phyloP scores from a whole-genome alignment of 352 stramenopile genomes.

The Pythium sp. region DNA sequence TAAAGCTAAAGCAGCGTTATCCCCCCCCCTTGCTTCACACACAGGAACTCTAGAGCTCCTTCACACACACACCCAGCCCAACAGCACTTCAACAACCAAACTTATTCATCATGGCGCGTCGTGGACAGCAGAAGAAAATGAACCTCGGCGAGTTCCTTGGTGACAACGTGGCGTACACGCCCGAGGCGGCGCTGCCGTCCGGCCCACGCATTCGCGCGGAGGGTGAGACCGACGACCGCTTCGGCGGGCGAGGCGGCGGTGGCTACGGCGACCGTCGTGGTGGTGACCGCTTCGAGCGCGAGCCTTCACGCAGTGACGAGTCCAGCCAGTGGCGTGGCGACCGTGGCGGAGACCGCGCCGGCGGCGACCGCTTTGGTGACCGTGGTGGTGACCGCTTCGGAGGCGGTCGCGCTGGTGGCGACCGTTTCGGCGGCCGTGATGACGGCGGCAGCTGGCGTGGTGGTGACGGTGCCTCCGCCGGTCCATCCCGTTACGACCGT shows the following conservation, averaged over 20 bases:
- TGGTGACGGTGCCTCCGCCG: conserved; percentile 23
- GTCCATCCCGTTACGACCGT: conserved; percentile 66
- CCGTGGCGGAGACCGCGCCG: conserved; percentile 27
- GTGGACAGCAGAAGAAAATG: conserved; percentile 56
- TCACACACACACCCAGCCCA: not conserved
- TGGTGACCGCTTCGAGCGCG: conserved; percentile 31
- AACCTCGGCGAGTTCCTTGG: conserved; percentile 71
- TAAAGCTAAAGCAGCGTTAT: not conserved
- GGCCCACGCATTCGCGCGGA: conserved; percentile 44
- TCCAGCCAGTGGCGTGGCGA: conserved; percentile 56
- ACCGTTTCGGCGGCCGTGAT: conserved; percentile 21
- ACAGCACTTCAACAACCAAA: not conserved
- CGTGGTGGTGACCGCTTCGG: conserved; percentile 11
- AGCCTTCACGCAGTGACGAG: conserved; percentile 41
- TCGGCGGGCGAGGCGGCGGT: conserved; percentile 30
- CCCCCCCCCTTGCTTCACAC: not conserved
- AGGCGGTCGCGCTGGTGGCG: conserved; percentile 21
- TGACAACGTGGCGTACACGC: conserved; percentile 63
- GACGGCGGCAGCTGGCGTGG: conserved; percentile 20
- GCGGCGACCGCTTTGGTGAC: conserved; percentile 18
- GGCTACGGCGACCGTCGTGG: conserved; percentile 29
- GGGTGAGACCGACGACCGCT: conserved; percentile 46
- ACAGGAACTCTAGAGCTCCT: not conserved
- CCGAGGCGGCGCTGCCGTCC: conserved; percentile 54
- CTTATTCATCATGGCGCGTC: conserved; percentile 36